Base-by-base conservation (phyloP, 2,329 filamentous ascomycete species). In the Venturia carpophila region DNA sequence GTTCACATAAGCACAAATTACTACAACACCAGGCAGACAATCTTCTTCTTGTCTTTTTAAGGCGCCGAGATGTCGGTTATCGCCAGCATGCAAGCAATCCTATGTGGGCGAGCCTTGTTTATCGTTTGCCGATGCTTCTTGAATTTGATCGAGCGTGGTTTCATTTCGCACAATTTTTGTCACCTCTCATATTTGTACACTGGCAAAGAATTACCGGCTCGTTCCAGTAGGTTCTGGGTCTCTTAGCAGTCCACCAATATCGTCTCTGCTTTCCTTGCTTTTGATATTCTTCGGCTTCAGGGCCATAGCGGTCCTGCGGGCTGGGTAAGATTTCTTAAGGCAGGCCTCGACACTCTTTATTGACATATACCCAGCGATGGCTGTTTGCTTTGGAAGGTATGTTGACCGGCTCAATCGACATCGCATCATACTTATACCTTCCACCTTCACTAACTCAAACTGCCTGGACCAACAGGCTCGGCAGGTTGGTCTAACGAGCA, bases 71-170 rank as follows among this genome's bases (percentile, higher is more conserved):
- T 71, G 7, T 70, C 69, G 6, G 69, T 79, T n/a, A 73, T 78
- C 7, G 73, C 77, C 1, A 72, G 73, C 0, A 73, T 71, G 0
- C 77, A 80, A 64, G 75, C 75, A 5, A 75, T 71, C 7, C 69
- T 80, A 19, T 68, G 71, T 2, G 75, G 69, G 41, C 71, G 73
- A 5, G 70, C 75, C 1, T 73, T 71, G 5, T 81, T 77, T 65
- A 79, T 76, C 61, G 75, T 75, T 2, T 72, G 76, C 66, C 76
- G 79, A 37, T 75, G 75, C 3, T 68, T 82, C 1, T 68, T 82
- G 1, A 80, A 80, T 0, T 71, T 82, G 1, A 68, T 80, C n/a
- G 79, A 80, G 76, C 80, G 80, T 24, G 80, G 80, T 0, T 82
- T 82, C 65, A 82, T 82, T 42, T 79, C 80, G 37, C 60, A 66